phyloP scores from a whole-genome alignment of 2,329 filamentous ascomycete genomes.

The Colletotrichum sp. region DNA sequence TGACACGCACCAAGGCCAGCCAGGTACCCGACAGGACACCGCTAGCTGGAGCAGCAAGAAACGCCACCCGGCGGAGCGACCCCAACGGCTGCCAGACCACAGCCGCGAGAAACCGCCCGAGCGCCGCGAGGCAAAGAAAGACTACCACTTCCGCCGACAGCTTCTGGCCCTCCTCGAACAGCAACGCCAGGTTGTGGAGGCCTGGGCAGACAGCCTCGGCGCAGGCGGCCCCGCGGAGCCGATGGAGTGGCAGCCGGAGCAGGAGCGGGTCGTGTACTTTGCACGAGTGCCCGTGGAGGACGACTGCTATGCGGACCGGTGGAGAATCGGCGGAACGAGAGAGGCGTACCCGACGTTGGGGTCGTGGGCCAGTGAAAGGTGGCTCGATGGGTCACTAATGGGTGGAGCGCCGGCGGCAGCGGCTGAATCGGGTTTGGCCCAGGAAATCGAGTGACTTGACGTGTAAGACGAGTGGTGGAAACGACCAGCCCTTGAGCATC shows the following conservation, averaged over 20 bases:
- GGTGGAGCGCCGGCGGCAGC: not conserved
- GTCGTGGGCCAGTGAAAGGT: not conserved
- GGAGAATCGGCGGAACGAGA: not conserved
- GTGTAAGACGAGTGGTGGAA: not conserved
- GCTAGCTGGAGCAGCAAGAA: not conserved
- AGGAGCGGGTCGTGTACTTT: slow-evolving; percentile 21
- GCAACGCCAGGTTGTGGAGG: slow-evolving; percentile 13
- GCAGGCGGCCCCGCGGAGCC: slow-evolving; percentile 22
- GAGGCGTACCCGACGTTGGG: not conserved
- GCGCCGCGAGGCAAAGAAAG: not conserved
- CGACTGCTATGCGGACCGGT: slow-evolving; percentile 8
- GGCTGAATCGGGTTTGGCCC: not conserved
- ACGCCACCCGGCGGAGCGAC: not conserved
- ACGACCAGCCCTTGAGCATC: not conserved
- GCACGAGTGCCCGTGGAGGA: slow-evolving; percentile 12
- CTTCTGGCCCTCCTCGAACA: slow-evolving; percentile 11
- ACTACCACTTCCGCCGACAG: slow-evolving; percentile 5
- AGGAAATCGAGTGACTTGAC: not conserved
- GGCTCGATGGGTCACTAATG: not conserved
- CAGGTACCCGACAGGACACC: not conserved
- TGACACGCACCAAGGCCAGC: not conserved
- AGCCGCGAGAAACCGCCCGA: not conserved
- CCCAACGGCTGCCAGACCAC: not conserved
- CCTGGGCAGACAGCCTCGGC: slow-evolving; percentile 24
- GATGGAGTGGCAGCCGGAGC: slow-evolving; percentile 31